Evolutionary conservation across 768 basidiomycete genomes (phyloP).

Genomic region (Tremella yokohamensis): DNA sequence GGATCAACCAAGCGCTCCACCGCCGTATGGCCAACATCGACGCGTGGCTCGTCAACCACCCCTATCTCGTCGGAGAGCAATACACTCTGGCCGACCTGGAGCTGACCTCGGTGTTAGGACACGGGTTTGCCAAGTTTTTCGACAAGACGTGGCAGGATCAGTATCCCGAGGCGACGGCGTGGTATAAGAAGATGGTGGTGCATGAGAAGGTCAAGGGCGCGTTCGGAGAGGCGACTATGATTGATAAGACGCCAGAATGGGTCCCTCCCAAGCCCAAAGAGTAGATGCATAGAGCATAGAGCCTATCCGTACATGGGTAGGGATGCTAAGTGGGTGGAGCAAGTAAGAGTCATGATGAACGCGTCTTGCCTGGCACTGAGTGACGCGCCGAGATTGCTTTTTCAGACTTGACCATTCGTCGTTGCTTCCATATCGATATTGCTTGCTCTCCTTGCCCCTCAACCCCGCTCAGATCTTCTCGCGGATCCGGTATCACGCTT

Average conservation of each 20-base stretch:
- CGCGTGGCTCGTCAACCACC: not conserved
- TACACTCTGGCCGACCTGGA: constrained; percentile 4
- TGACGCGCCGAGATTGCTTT: too few relatives aligned
- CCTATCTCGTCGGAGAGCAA: not conserved
- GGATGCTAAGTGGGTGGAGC: too few relatives aligned
- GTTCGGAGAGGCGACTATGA: not conserved
- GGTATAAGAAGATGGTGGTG: constrained; percentile 2
- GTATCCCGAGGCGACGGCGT: constrained; percentile 2
- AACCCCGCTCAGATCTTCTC: too few relatives aligned
- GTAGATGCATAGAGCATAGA: too few relatives aligned
- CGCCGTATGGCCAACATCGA: constrained; percentile 3
- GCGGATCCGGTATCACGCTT: too few relatives aligned
- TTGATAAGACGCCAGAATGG: constrained; percentile 1
- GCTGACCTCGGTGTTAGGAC: constrained; percentile 2
- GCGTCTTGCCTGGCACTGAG: too few relatives aligned
- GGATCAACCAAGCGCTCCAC: not conserved
- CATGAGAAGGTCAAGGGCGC: constrained; percentile 2
- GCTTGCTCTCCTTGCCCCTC: too few relatives aligned
- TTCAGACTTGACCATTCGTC: too few relatives aligned
- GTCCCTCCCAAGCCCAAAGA: constrained; percentile 1
- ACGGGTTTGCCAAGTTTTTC: constrained; percentile 7
- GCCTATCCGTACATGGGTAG: too few relatives aligned
- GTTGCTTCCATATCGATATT: too few relatives aligned
- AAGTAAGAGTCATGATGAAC: too few relatives aligned
- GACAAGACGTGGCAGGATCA: constrained; percentile 4